Evolutionary conservation across 192 early-diverging fungal genomes (phyloP), one percentile per base, ranked within the genome.

Genomic region (Coemansia sp.): DNA sequence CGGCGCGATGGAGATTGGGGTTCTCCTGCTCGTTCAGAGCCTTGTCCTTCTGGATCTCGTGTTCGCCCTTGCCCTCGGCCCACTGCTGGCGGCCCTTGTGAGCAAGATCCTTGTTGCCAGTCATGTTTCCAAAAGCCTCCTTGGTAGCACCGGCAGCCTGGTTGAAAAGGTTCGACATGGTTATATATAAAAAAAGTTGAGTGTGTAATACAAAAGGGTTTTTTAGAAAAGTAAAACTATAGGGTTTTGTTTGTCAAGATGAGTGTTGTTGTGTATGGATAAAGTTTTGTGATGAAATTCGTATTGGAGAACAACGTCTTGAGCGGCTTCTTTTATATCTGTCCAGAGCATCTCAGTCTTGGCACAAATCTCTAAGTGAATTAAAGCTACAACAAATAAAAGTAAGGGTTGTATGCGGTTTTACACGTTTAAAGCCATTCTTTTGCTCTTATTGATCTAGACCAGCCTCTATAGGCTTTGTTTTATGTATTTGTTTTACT

Each of bases 151-250:
- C 69, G 34, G 63, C 38, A 8, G 69, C 63, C 25, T 64, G 62
- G 58, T 72, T 72, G 38, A 59, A 29, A 52, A 60, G 14, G 50
- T 65, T 65, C 0, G 56, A 58, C 69, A 72, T 72, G n/a, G 18
- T 48, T 40, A 42, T 16, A 25, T 29, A 18, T 11, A 20, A 25
- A 25, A 25, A 25, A 25, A 25, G 22, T 25, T 25, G 22, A 25
- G 22, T 25, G 22, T 25, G 22, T 25, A 25, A 25, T 25, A 25
- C 22, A 25, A 25, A 25, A 25, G 1, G 22, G 22, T 25, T 25
- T 25, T 25, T 25, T 25, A 25, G 22, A 25, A 25, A 25, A 25
- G 22, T 25, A 25, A 25, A 25, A 25, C 22, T 25, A 25, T 25
- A 25, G 22, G 22, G 22, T 25, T 25, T 25, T 25, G 0, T 25